phyloP scores from a whole-genome alignment of 2,329 filamentous ascomycete genomes.

The Colletotrichum tabaci region DNA sequence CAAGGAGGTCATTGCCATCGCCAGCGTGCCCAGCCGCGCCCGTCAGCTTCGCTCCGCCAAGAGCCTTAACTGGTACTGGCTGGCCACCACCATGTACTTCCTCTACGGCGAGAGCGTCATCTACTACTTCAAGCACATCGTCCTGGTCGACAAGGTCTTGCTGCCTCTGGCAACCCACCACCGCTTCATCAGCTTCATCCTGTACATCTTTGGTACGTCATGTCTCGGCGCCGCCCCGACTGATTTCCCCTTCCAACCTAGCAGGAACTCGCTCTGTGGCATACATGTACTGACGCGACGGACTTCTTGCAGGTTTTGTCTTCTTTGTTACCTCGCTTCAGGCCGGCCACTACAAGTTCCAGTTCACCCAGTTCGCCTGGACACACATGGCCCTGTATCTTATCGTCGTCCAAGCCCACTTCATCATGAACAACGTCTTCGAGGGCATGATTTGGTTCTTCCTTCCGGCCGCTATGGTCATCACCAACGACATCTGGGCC shows the following conservation, averaged over 20 bases:
- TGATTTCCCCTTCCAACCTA: neutral
- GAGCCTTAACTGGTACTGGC: conserved; percentile 98
- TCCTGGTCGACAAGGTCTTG: conserved; percentile 93
- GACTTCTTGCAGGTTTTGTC: conserved; percentile 81
- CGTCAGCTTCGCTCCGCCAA: conserved; percentile 94
- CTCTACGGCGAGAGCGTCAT: conserved; percentile 99
- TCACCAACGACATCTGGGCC: conserved; percentile 98
- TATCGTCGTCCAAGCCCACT: conserved; percentile 97
- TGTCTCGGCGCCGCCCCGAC: neutral
- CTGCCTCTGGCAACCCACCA: conserved; percentile 96
- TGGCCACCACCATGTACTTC: conserved; percentile 99
- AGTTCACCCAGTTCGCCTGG: conserved; percentile 99
- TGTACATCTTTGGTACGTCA: conserved; percentile 92
- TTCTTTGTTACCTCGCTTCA: conserved; percentile 97
- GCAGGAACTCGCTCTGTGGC: conserved; percentile 6
- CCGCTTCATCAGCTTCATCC: conserved; percentile 97
- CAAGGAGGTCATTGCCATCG: conserved; percentile 99
- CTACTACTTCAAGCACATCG: conserved; percentile 99
- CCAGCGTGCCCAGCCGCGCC: conserved; percentile 92
- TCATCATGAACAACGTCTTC: conserved; percentile 99
- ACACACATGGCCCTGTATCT: conserved; percentile 99
- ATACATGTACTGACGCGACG: conserved; percentile 46
- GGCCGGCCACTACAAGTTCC: conserved; percentile 96
- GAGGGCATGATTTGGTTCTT: conserved; percentile 99
- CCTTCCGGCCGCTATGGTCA: conserved; percentile 92